These are phyloP conservation scores for Hypoxylon sp. DNA, from an alignment of 2,329 filamentous ascomycete species.

Conservation along the genomic window DNA sequence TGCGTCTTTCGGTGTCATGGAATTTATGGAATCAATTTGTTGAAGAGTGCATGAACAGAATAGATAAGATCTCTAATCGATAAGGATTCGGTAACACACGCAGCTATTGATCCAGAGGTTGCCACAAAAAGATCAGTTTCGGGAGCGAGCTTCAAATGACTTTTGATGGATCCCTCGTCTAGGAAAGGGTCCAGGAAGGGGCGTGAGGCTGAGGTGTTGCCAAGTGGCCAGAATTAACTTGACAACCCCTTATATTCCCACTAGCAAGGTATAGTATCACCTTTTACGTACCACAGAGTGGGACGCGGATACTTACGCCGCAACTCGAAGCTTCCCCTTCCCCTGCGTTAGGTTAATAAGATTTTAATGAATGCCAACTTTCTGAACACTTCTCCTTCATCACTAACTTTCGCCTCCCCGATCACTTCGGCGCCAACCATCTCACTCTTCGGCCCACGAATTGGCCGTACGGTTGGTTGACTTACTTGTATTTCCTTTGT, in stretches of 20 bases:
- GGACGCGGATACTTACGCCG: slow-evolving; percentile 35
- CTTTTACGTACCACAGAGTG: slow-evolving; percentile 31
- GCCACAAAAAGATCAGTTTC: slow-evolving; percentile 17
- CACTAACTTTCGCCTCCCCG: slow-evolving; percentile 29
- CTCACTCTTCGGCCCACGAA: slow-evolving; percentile 27
- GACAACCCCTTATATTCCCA: slow-evolving; percentile 23
- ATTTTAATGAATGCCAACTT: slow-evolving; percentile 39
- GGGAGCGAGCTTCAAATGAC: slow-evolving; percentile 20
- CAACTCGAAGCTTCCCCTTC: slow-evolving; percentile 42
- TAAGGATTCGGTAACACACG: slow-evolving; percentile 29
- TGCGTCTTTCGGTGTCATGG: slow-evolving; percentile 20
- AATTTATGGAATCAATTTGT: slow-evolving; percentile 12
- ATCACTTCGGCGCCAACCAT: slow-evolving; percentile 38
- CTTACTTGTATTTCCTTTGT: slow-evolving; percentile 41
- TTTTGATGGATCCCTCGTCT: slow-evolving; percentile 13
- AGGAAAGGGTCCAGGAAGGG: slow-evolving; percentile 21
- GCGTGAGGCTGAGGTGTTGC: slow-evolving; percentile 41
- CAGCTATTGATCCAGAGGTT: neutral
- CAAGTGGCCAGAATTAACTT: slow-evolving; percentile 47
- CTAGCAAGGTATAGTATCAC: neutral
- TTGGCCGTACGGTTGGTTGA: slow-evolving; percentile 44
- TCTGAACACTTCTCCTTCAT: slow-evolving; percentile 29
- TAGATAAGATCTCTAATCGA: slow-evolving; percentile 34
- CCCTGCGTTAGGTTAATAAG: slow-evolving; percentile 40
- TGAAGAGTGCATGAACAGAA: neutral